Base-by-base conservation (phyloP, 768 basidiomycete genomes). In the Mycena polygramma region DNA sequence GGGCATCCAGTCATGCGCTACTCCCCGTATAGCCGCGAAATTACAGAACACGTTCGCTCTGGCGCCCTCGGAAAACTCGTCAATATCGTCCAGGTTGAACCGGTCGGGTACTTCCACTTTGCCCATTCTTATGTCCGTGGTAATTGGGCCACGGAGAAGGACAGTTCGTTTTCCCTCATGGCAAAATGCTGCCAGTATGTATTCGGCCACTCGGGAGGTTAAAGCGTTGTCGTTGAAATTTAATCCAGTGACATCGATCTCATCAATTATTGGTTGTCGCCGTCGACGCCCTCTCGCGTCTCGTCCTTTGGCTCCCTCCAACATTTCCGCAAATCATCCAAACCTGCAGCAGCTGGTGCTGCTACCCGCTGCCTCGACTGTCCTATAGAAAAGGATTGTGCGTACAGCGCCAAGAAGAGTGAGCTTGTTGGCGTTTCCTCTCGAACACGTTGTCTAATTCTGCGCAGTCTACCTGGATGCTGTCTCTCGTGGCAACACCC, bases 371-470 rank as follows among this genome's bases (percentile, higher is more conserved):
- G 95, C 76, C 77, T 94, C 36, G 92, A 94, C 10, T 97, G 95
- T 79, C 83, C 90, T 0, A 80, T 88, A 14, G 91, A 94, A 79
- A 82, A 83, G 43, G 85, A 91, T 36, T 97, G 95, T 75, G 85
- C 94, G 4, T 97, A 95, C 79, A 95, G 93, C 73, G 94, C 95
- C 46, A 96, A 94, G 84, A 92, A 90, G 82, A 89, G 94, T 94
- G 72, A 57, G 87, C 76, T 1, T 57, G 17, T 57, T 36, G 4
- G 17, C 22, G 46, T n/a, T 49, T 46, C 49, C 22, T 5, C 1
- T 26, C 36, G 54, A 46, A 49, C 52, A 7, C 41, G 20, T 6
- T 54, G 30, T 11, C 71, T 75, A 19, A 76, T 53, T 45, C 15
- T 17, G 19, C 41, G 2, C 73, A 95, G 95, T 96, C 73, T 97